A percentile compares a stretch with the other conserved stretches of the same genome.
phyloP scores from a whole-genome alignment of 331 rosid species.

The Stylosanthes scabra region DNA sequence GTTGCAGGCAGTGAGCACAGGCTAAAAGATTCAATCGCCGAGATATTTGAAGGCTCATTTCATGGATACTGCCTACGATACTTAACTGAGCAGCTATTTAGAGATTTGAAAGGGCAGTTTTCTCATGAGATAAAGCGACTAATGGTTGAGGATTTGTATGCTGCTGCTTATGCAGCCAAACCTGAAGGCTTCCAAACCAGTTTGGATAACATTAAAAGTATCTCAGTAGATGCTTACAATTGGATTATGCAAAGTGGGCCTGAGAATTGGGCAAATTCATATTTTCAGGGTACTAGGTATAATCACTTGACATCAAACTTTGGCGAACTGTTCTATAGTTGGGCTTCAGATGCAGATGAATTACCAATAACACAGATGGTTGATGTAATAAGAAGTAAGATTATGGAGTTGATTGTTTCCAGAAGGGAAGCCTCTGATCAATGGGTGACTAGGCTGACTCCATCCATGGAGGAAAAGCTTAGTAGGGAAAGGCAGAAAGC shows the following conservation, averaged over 20 bases:
- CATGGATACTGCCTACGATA: conserved; percentile 86
- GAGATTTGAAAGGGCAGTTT: conserved; percentile 91
- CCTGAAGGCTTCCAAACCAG: conserved; percentile 68
- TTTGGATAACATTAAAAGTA: conserved; percentile 76
- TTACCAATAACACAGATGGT: conserved; percentile 96
- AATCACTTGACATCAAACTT: conserved; percentile 77
- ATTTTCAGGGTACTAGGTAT: conserved; percentile 81
- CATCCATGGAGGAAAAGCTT: conserved; percentile 77
- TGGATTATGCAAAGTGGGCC: conserved; percentile 92
- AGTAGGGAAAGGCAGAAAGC: conserved; percentile 65
- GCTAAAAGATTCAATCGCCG: conserved; percentile 64
- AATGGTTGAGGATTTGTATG: conserved; percentile 84
- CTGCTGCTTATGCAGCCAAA: conserved; percentile 85
- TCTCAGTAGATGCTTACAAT: conserved; percentile 86
- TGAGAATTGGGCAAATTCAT: conserved; percentile 91
- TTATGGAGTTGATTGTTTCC: conserved; percentile 78
- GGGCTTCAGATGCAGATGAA: conserved; percentile 93
- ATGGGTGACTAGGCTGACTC: conserved; percentile 89
- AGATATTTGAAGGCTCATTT: conserved; percentile 67
- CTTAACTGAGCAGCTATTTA: conserved; percentile 85
- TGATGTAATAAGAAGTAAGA: conserved; percentile 83
- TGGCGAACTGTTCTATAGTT: conserved; percentile 84
- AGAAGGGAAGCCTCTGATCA: conserved; percentile 70
- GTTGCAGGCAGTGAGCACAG: conserved; percentile 86
- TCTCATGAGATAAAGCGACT: conserved; percentile 97